Conservation (phyloP, 75 land plant genomes). For the Gnetum montanum region DNA sequence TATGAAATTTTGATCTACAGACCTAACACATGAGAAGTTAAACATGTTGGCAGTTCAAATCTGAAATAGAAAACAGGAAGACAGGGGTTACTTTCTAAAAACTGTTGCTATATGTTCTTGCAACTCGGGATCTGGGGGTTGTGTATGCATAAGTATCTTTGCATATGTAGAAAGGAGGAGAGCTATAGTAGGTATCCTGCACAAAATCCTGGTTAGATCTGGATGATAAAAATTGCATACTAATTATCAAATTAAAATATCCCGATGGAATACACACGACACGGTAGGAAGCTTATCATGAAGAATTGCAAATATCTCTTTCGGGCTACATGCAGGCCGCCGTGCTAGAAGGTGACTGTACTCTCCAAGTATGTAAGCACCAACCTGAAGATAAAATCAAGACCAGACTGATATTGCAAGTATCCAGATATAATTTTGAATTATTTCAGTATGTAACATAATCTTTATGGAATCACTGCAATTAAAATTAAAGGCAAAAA, state of each 20-base stretch:
- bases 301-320: slow-evolving; percentile 71
- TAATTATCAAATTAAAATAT: too few relatives aligned
- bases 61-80: too few relatives aligned
- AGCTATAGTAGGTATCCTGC: slow-evolving; percentile 77
- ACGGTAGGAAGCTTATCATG: slow-evolving; percentile 95
- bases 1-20: too few relatives aligned
- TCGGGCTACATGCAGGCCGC: slow-evolving; percentile 92
- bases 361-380: slow-evolving; percentile 95
- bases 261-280: slow-evolving; percentile 79
- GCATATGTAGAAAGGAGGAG: slow-evolving; percentile 89
- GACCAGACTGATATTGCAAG: too few relatives aligned
- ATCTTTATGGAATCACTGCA: too few relatives aligned
- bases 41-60: too few relatives aligned
- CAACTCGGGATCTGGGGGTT: slow-evolving; percentile 86
- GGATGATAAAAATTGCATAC: too few relatives aligned
- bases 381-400: slow-evolving; percentile 61
- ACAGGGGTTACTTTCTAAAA: slow-evolving; percentile 71
- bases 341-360: slow-evolving; percentile 85
- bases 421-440: too few relatives aligned
- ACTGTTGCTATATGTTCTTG: slow-evolving; percentile 75
- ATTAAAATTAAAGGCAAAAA: too few relatives aligned
- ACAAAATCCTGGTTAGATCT: too few relatives aligned
- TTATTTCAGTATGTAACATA: too few relatives aligned
- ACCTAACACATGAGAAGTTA: too few relatives aligned
- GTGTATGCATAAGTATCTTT: slow-evolving; percentile 91